phyloP scores from a whole-genome alignment of 306 rosid species.

The Trichosanthes truncata region DNA sequence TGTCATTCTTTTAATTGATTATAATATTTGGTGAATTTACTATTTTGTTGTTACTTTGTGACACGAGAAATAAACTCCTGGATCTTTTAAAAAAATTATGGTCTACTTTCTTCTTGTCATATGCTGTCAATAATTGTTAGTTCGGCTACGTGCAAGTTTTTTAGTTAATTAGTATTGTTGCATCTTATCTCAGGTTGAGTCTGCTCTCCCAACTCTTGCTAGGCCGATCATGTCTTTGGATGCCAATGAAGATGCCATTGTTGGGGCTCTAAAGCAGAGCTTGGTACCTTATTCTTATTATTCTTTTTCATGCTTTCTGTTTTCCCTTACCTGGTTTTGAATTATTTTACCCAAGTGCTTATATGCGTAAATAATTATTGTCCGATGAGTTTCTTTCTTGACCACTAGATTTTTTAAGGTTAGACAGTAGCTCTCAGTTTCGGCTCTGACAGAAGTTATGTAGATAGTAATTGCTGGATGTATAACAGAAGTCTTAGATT shows the following conservation, averaged over 20 bases:
- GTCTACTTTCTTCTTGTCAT: background rate
- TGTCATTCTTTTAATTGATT: background rate
- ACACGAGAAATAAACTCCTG: background rate
- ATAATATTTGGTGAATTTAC: background rate
- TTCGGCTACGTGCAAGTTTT: constrained; percentile 7
- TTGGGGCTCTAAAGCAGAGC: constrained; percentile 93
- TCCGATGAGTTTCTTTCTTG: background rate
- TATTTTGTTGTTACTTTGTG: background rate
- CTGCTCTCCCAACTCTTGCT: constrained; percentile 89
- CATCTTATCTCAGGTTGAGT: constrained; percentile 62
- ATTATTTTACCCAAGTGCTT: background rate
- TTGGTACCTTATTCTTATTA: constrained; percentile 40
- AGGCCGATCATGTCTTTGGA: constrained; percentile 98
- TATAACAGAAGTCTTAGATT: background rate
- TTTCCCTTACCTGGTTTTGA: background rate
- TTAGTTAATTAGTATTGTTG: background rate
- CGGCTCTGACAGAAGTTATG: background rate
- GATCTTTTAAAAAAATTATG: background rate
- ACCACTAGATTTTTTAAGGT: background rate
- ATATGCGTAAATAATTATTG: background rate
- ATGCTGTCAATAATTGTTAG: constrained; percentile 10
- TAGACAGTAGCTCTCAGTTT: background rate
- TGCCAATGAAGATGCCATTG: constrained; percentile 93
- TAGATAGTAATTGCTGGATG: background rate
- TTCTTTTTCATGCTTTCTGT: constrained; percentile 1